A percentile compares a stretch with the other conserved stretches of the same genome.
These are phyloP conservation scores for Quercus phellos DNA, from an alignment of 331 rosid species.

Conservation along the genomic window DNA sequence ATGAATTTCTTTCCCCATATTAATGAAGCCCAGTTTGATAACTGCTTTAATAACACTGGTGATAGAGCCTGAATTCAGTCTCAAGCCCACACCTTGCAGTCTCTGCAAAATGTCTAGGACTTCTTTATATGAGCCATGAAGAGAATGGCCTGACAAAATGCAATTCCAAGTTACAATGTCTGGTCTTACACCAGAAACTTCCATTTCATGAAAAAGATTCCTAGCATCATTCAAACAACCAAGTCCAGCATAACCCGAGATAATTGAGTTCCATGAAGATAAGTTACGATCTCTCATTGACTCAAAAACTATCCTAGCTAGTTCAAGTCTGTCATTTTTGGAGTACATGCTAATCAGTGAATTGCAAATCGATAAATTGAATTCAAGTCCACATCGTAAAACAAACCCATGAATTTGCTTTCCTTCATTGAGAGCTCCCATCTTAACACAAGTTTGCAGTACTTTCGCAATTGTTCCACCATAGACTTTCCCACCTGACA, in stretches of 20 bases:
- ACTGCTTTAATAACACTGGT: slow-evolving; percentile 56
- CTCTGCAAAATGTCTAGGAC: slow-evolving; percentile 38
- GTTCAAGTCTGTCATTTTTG: slow-evolving; percentile 39
- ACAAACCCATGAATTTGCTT: slow-evolving; percentile 74
- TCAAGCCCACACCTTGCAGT: slow-evolving; percentile 43
- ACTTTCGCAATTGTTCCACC: slow-evolving; percentile 41
- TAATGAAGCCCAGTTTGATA: slow-evolving; percentile 39
- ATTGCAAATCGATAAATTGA: slow-evolving; percentile 47
- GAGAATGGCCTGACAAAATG: slow-evolving; percentile 55
- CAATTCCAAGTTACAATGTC: slow-evolving; percentile 71
- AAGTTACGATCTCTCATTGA: slow-evolving; percentile 43
- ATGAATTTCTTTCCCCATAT: slow-evolving; percentile 57
- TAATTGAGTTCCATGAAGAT: slow-evolving; percentile 69
- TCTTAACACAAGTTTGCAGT: slow-evolving; percentile 64
- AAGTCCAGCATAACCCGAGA: slow-evolving; percentile 39
- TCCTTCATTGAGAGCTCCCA: slow-evolving; percentile 58
- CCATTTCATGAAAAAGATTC: slow-evolving; percentile 39
- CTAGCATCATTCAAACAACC: slow-evolving; percentile 45
- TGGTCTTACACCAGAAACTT: slow-evolving; percentile 38
- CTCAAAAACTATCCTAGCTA: slow-evolving; percentile 47
- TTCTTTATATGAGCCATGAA: slow-evolving; percentile 36
- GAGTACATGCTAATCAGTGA: slow-evolving; percentile 68
- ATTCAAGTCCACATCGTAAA: slow-evolving; percentile 35
- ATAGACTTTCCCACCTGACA: slow-evolving; percentile 34
- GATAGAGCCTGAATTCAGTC: slow-evolving; percentile 55